These are phyloP conservation scores for Saposhnikovia divaricata DNA, from an alignment of 129 eudicot species.

Conservation along the genomic window DNA sequence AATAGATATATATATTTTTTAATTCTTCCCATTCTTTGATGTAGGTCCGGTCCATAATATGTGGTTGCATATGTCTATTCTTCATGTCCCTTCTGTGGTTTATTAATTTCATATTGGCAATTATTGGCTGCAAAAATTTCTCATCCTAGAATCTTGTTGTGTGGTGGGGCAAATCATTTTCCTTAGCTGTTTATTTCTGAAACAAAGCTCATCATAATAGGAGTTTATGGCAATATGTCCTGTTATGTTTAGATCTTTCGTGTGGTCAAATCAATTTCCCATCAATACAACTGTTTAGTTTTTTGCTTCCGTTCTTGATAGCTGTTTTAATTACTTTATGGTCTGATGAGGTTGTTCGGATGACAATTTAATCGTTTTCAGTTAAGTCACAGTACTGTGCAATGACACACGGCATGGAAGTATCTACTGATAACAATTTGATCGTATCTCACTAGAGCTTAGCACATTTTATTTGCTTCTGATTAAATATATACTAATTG, in stretches of 20 bases:
- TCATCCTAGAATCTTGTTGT: constrained; percentile 13
- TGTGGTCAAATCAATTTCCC: not conserved
- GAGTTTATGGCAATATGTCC: not conserved
- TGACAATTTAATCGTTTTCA: not conserved
- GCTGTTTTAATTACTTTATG: not conserved
- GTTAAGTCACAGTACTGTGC: not conserved
- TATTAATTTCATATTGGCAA: constrained; percentile 21
- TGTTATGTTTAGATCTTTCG: not conserved
- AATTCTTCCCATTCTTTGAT: not conserved
- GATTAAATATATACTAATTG: not conserved
- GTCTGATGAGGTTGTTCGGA: not conserved
- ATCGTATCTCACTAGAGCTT: not conserved
- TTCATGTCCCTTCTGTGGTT: constrained; percentile 24
- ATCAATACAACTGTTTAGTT: not conserved
- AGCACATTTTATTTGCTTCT: not conserved
- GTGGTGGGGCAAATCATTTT: constrained; percentile 13
- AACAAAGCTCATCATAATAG: not conserved
- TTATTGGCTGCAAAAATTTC: constrained; percentile 9
- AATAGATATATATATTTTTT: not conserved
- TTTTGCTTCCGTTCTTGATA: not conserved
- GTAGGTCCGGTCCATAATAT: not conserved
- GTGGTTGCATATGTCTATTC: constrained; percentile 39
- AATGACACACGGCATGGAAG: not conserved
- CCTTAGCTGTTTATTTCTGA: constrained; percentile 11
- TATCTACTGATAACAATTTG: not conserved